Conservation (phyloP, 2,329 filamentous ascomycete genomes). For the Tolypocladium inflatum region DNA sequence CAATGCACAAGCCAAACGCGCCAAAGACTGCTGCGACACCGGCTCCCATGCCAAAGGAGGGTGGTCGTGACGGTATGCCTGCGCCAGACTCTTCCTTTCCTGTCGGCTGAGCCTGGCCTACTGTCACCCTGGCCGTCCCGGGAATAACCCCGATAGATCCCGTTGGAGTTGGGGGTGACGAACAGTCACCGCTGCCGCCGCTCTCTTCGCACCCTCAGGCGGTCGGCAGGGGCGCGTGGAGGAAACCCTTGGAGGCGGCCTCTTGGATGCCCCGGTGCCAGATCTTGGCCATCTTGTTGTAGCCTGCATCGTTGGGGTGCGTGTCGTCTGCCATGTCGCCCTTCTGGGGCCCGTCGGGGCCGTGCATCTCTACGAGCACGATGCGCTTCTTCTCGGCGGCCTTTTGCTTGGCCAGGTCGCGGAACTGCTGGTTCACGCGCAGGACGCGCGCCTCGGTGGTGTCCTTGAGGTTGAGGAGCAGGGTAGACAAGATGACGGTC, state of each 20-base stretch:
- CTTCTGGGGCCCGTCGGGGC: conserved; percentile 15
- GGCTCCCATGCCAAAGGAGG: background rate
- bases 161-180: background rate
- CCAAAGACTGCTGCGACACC: background rate
- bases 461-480: conserved; percentile 21
- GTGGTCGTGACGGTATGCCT: background rate
- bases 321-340: conserved; percentile 27
- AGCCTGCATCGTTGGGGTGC: conserved; percentile 28
- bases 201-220: background rate
- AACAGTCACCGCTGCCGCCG: background rate
- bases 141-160: background rate
- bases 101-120: background rate
- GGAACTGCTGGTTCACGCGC: conserved; percentile 23
- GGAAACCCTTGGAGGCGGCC: conserved; percentile 13
- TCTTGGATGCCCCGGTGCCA: conserved; percentile 22
- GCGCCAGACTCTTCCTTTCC: background rate
- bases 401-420: conserved; percentile 15
- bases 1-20: background rate
- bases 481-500: conserved; percentile 28
- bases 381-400: conserved; percentile 18
- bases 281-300: conserved; percentile 30
- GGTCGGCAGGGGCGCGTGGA: conserved; percentile 4
- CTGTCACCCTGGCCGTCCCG: background rate
- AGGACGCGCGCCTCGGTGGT: conserved; percentile 17
- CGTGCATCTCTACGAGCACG: conserved; percentile 31